A percentile compares a stretch with the other conserved stretches of the same genome.
Evolutionary conservation across 371 early-diverging fungal species (phyloP).

Genomic region (Lichtheimia corymbifera): DNA sequence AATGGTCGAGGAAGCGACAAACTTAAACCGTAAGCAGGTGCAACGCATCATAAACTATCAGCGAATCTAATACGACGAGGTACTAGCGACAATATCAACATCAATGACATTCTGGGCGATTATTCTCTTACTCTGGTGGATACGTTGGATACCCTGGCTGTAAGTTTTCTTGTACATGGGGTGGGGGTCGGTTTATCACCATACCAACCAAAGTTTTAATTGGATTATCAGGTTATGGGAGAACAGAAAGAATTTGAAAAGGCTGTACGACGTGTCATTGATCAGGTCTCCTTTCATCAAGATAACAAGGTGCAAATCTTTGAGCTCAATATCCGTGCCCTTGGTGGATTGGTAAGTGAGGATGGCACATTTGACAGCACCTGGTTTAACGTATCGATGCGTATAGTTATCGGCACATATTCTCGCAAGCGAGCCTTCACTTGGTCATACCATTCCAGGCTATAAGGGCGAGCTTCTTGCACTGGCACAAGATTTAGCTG

Average conservation of each 20-base stretch:
- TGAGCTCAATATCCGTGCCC: constrained; percentile 89
- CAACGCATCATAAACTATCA: neutral
- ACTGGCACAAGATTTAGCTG: constrained; percentile 82
- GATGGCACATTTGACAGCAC: too few relatives aligned
- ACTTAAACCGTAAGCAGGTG: constrained; percentile 58
- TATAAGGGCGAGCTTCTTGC: constrained; percentile 80
- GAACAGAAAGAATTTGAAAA: constrained; percentile 70
- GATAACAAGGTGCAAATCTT: constrained; percentile 93
- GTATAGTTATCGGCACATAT: constrained; percentile 81
- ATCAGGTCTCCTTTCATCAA: constrained; percentile 73
- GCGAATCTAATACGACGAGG: neutral
- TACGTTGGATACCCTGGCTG: constrained; percentile 83
- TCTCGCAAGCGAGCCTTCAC: constrained; percentile 71
- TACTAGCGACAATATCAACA: constrained; percentile 54
- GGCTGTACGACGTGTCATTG: constrained; percentile 69
- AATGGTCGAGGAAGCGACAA: constrained; percentile 79
- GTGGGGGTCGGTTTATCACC: too few relatives aligned
- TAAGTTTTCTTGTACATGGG: constrained; percentile 26
- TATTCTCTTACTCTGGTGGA: constrained; percentile 91
- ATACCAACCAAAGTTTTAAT: too few relatives aligned
- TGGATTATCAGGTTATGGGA: constrained; percentile 58
- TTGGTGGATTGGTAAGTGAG: constrained; percentile 79
- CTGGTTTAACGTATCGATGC: neutral
- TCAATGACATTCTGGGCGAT: constrained; percentile 93
- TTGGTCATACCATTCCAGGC: constrained; percentile 52